These are phyloP conservation scores for Carex littledalei DNA, from an alignment of 176 grass and related monocot species.

Conservation along the genomic window DNA sequence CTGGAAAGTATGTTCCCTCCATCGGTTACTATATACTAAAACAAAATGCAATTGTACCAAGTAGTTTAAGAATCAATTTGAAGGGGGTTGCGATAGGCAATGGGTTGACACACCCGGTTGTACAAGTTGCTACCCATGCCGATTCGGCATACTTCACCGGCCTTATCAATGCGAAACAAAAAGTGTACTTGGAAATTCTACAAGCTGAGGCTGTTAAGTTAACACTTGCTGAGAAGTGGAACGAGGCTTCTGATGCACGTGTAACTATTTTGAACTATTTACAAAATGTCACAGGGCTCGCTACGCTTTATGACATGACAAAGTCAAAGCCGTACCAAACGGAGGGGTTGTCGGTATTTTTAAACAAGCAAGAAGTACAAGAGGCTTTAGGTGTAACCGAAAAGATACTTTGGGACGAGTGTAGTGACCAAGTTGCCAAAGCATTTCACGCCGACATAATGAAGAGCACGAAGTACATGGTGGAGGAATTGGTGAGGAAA, in stretches of 20 bases:
- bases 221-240: constrained; percentile 18
- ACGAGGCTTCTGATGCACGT: constrained; percentile 30
- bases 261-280: constrained; percentile 23
- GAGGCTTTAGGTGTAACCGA: constrained; percentile 31
- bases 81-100: constrained; percentile 57
- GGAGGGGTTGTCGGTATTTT: constrained; percentile 19
- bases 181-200: constrained; percentile 25
- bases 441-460: constrained; percentile 50
- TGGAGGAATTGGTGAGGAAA: constrained; percentile 42
- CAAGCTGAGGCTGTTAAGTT: constrained; percentile 31
- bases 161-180: constrained; percentile 48
- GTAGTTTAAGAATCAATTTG: constrained; percentile 26
- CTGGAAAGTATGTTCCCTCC: constrained; percentile 60
- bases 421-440: constrained; percentile 20
- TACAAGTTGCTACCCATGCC: constrained; percentile 55
- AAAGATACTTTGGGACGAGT: constrained; percentile 28
- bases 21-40: constrained; percentile 35
- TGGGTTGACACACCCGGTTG: constrained; percentile 53
- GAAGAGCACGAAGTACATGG: constrained; percentile 52
- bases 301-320: constrained; percentile 38
- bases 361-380: constrained; percentile 45
- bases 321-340: constrained; percentile 30
- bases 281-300: constrained; percentile 28
- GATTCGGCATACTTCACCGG: constrained; percentile 59
- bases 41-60: constrained; percentile 18